phyloP scores from a whole-genome alignment of 495 filamentous ascomycete genomes.

The Penicillium fimorum region DNA sequence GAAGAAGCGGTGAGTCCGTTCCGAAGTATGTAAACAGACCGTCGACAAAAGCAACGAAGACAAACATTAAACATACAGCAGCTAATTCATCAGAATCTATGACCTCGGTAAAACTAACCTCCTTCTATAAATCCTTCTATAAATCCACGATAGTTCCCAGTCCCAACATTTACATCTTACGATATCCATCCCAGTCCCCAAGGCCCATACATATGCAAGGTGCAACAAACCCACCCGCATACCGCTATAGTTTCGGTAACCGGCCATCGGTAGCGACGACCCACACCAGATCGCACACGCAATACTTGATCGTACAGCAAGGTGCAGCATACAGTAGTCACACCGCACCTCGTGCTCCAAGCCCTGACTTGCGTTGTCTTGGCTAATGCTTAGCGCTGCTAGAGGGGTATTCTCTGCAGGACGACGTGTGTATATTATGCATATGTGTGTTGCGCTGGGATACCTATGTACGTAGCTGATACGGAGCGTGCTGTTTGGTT shows the following conservation, averaged over 20 bases:
- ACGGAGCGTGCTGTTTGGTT: not conserved
- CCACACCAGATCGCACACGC: not conserved
- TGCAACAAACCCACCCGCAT: not conserved
- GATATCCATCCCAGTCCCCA: not conserved
- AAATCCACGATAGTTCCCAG: not conserved
- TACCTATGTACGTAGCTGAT: not conserved
- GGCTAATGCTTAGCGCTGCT: slow-evolving; percentile 9
- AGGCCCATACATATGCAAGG: not conserved
- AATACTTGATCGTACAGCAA: not conserved
- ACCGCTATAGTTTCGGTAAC: not conserved
- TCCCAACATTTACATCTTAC: not conserved
- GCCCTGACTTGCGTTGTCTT: slow-evolving; percentile 5
- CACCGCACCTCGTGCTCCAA: not conserved
- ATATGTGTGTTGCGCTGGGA: not conserved
- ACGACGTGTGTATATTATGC: not conserved
- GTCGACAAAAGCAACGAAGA: not conserved
- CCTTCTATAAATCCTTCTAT: not conserved
- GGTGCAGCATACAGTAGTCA: slow-evolving; percentile 3
- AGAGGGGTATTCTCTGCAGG: not conserved
- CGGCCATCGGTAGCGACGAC: not conserved
- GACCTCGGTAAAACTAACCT: not conserved
- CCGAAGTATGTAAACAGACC: not conserved
- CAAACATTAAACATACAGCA: not conserved
- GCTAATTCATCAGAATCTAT: not conserved
- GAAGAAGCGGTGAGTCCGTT: not conserved